phyloP scores from a whole-genome alignment of 441 rosid species.

The Populus hybrid region DNA sequence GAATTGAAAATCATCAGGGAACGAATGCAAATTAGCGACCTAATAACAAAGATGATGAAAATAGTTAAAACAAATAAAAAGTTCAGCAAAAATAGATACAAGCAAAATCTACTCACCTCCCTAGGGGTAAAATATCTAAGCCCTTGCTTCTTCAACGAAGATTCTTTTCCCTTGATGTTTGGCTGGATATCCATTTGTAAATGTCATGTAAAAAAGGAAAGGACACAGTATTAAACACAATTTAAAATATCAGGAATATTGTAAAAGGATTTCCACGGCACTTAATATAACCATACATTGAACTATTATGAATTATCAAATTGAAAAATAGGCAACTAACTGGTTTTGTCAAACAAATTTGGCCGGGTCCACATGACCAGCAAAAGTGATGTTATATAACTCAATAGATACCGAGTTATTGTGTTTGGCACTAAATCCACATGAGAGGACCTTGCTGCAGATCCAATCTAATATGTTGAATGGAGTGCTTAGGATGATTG shows the following conservation, averaged over 20 bases:
- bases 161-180: slow-evolving; percentile 47
- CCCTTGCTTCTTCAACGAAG: slow-evolving; percentile 59
- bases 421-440: background rate
- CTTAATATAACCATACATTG: background rate
- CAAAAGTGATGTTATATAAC: too few species aligned
- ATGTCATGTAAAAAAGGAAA: slow-evolving; percentile 4
- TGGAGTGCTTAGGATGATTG: background rate
- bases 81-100: background rate
- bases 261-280: background rate
- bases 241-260: background rate
- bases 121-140: slow-evolving; percentile 93
- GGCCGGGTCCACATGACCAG: background rate
- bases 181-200: slow-evolving; percentile 45
- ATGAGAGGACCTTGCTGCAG: background rate
- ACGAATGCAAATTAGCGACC: slow-evolving; percentile 95
- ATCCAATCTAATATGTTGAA: background rate
- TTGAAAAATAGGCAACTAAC: background rate
- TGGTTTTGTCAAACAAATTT: background rate
- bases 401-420: background rate
- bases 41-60: slow-evolving; percentile 22
- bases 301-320: background rate
- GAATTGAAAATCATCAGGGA: slow-evolving; percentile 73
- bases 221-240: background rate
- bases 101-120: slow-evolving; percentile 46
- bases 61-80: background rate